Percentiles rank a stretch among this genome's conserved stretches.
phyloP scores from a whole-genome alignment of 441 rosid species.

The Metrosideros polymorpha region DNA sequence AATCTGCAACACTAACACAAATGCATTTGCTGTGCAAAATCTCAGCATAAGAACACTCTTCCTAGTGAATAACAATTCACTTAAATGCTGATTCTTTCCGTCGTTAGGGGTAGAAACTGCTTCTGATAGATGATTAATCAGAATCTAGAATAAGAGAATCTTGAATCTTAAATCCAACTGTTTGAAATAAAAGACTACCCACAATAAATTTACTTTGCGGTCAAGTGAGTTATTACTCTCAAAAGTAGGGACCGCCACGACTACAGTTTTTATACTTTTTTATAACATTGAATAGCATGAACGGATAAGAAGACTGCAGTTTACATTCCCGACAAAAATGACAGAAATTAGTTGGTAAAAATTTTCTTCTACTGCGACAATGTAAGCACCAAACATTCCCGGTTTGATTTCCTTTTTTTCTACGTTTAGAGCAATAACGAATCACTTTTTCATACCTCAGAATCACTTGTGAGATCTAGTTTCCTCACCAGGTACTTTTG shows the following conservation, averaged over 20 bases:
- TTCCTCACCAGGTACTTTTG: conserved; percentile 87
- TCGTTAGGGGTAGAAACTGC: neutral
- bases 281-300: neutral
- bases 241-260: neutral
- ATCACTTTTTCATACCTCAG: conserved; percentile 37
- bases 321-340: neutral
- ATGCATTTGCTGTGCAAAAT: neutral
- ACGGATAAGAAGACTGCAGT: neutral
- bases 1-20: neutral
- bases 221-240: neutral
- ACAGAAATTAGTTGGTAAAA: neutral
- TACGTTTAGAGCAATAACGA: neutral
- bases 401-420: neutral
- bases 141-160: neutral
- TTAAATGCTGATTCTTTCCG: neutral
- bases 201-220: neutral
- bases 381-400: neutral
- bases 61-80: neutral
- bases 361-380: neutral
- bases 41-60: neutral
- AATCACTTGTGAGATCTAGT: conserved; percentile 69
- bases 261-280: neutral
- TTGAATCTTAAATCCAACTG: neutral
- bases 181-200: neutral
- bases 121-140: neutral